Percentiles rank a stretch among this genome's conserved stretches.
Conservation (phyloP, 805 yeast species). For the Henningerozyma blattae region DNA sequence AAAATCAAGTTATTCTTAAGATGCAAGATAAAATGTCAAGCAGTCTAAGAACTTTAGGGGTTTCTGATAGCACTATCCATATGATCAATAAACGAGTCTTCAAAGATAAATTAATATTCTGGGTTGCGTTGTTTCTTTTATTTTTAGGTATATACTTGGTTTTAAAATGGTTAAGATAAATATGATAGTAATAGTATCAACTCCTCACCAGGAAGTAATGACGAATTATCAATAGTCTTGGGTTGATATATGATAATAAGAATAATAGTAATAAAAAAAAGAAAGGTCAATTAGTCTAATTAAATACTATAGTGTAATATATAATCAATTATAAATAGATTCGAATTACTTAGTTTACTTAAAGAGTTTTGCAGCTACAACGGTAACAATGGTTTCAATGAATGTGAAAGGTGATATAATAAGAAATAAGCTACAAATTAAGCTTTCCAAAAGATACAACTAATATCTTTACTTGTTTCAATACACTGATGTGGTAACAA, state of each 20-base stretch:
- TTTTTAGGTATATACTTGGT: slow-evolving; percentile 56
- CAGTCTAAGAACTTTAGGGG: slow-evolving; percentile 71
- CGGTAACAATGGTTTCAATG: no score
- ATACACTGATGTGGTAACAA: slow-evolving; percentile 42
- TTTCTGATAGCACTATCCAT: slow-evolving; percentile 73
- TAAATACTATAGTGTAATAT: no score
- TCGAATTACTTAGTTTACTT: no score
- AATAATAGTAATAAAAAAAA: no score
- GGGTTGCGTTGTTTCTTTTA: slow-evolving; percentile 54
- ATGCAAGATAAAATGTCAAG: slow-evolving; percentile 53
- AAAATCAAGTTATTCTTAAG: slow-evolving; percentile 55
- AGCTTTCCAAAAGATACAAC: slow-evolving; percentile 49
- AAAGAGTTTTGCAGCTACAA: no score
- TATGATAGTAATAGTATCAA: no score
- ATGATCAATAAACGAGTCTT: slow-evolving; percentile 69
- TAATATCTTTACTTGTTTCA: slow-evolving; percentile 47
- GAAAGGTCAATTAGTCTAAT: no score
- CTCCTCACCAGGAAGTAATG: no score
- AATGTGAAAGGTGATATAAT: no score
- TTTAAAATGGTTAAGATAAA: slow-evolving; percentile 50
- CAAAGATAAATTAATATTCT: slow-evolving; percentile 80
- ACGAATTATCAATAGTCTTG: no score
- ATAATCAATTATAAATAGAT: no score
- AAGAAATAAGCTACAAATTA: background rate
- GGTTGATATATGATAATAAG: no score